A percentile compares a stretch with the other conserved stretches of the same genome.
Evolutionary conservation across 2,329 filamentous ascomycete genomes (phyloP).

Genomic region (Penicillium janthinellum): DNA sequence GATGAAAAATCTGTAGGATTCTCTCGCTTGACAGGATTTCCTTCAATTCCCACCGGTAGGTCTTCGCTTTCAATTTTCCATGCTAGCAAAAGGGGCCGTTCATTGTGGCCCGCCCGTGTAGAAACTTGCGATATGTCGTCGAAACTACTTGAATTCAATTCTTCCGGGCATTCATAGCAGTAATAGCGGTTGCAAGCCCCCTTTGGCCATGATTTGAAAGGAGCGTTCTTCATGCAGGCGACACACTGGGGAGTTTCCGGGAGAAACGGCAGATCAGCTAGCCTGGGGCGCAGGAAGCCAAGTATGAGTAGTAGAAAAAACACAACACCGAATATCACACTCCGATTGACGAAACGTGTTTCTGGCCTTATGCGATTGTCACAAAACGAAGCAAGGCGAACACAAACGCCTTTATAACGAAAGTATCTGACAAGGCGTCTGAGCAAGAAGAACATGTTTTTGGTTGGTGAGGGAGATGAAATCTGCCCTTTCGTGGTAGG

Average conservation of each 20-base stretch:
- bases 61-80: no score
- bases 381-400: not conserved
- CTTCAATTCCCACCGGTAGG: not conserved
- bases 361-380: not conserved
- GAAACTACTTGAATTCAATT: no score
- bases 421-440: not conserved
- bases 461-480: not conserved
- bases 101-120: not conserved
- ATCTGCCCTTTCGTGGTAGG: not conserved
- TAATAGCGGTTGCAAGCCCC: not conserved
- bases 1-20: not conserved
- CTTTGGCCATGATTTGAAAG: no score
- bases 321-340: not conserved
- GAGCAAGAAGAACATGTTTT: not conserved
- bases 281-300: not conserved
- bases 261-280: not conserved
- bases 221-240: no score
- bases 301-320: not conserved
- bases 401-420: not conserved
- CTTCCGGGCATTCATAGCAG: not conserved
- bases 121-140: not conserved
- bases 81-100: not conserved
- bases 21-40: not conserved
- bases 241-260: not conserved
- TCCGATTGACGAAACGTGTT: not conserved